phyloP scores from a whole-genome alignment of 805 yeast genomes.

The Gaillardinia entomophila region DNA sequence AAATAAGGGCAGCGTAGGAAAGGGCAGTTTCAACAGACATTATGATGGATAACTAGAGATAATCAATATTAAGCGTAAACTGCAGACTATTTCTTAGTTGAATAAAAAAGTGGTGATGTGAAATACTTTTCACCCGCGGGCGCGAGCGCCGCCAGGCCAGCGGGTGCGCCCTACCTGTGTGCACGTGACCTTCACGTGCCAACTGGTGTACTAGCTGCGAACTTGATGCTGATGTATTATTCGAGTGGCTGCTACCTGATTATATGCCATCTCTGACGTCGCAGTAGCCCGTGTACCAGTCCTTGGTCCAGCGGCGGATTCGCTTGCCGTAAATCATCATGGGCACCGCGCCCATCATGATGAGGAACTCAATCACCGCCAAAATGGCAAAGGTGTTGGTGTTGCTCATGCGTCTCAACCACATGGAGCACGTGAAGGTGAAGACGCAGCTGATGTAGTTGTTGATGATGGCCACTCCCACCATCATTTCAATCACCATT shows the following conservation, averaged over 20 bases:
- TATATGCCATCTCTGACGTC: conserved; percentile 7
- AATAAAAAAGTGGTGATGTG: no score
- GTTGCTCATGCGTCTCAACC: conserved; percentile 54
- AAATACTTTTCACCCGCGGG: conserved; percentile 1
- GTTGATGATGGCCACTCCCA: conserved; percentile 60
- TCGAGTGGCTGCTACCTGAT: no score
- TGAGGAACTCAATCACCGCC: conserved; percentile 54
- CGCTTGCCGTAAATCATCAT: conserved; percentile 55
- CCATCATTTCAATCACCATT: conserved; percentile 66
- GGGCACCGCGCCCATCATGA: conserved; percentile 53
- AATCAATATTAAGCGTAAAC: conserved; percentile 41
- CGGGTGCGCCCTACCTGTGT: conserved; percentile 9
- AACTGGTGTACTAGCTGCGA: no score
- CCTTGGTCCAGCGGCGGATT: conserved; percentile 54
- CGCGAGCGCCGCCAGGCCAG: conserved; percentile 1
- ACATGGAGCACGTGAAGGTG: conserved; percentile 58
- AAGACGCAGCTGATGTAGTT: conserved; percentile 61
- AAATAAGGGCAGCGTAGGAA: conserved; percentile 47
- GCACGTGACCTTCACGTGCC: no score
- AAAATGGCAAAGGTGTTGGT: conserved; percentile 55
- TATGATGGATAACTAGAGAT: conserved; percentile 35
- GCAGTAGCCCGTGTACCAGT: conserved; percentile 41
- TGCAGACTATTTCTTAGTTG: conserved; percentile 47
- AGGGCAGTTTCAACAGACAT: conserved; percentile 46
- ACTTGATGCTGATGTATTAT: no score